phyloP scores from a whole-genome alignment of 768 basidiomycete genomes.

The Collybia sordida region DNA sequence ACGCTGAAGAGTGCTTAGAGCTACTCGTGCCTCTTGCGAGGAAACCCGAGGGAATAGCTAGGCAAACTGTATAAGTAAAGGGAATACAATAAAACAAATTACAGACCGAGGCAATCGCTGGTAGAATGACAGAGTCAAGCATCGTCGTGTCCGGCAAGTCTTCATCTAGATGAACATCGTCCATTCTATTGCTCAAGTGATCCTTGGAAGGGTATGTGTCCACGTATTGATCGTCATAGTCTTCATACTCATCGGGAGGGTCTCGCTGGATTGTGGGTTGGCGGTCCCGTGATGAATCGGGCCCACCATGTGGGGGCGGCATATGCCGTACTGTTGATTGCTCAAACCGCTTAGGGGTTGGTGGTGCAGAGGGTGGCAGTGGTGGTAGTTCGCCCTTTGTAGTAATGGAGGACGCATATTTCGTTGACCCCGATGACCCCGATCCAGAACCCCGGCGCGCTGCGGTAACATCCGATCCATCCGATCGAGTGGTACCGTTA shows the following conservation, averaged over 20 bases:
- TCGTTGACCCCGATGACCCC: conserved; percentile 31
- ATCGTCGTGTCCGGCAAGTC: conserved; percentile 84
- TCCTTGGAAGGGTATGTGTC: conserved; percentile 46
- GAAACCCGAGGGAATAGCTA: conserved; percentile 92
- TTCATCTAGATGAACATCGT: conserved; percentile 49
- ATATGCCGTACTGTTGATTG: conserved; percentile 72
- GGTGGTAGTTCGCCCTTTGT: conserved; percentile 65
- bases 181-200: conserved; percentile 47
- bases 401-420: conserved; percentile 43
- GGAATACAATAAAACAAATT: neutral
- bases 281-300: conserved; percentile 26
- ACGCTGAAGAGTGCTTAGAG: conserved; percentile 81
- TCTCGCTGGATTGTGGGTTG: conserved; percentile 38
- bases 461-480: conserved; percentile 31
- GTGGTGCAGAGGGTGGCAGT: conserved; percentile 41
- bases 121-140: conserved; percentile 92
- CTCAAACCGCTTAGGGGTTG: conserved; percentile 42
- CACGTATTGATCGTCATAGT: conserved; percentile 58
- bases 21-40: conserved; percentile 87
- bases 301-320: conserved; percentile 21
- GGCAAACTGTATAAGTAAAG: conserved; percentile 5
- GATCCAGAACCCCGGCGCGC: conserved; percentile 25
- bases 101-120: conserved; percentile 93
- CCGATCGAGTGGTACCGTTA: conserved; percentile 51
- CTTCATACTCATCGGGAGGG: conserved; percentile 65